Evolutionary conservation across 2,329 filamentous ascomycete species (phyloP), one percentile per base, ranked within the genome.

Genomic region (Botrytis deweyae): DNA sequence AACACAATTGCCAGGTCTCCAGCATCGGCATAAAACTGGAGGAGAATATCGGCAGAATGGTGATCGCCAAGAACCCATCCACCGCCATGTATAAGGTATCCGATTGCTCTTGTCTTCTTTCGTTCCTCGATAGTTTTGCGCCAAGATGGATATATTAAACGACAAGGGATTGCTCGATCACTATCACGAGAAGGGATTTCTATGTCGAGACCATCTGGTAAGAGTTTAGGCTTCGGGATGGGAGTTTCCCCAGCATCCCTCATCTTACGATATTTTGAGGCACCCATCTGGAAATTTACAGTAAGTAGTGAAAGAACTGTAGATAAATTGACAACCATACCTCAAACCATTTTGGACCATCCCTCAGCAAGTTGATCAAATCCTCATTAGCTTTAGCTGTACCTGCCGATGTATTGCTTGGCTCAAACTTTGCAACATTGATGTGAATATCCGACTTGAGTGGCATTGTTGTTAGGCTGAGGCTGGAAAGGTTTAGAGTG

Each of bases 41-140:
- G 81, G 49, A 84, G 82, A 1, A 80, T 74, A 77, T 83, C 81
- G 7, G 70, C 55, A 42, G 82, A 83, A 74, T 74, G 73, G 65
- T 79, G 77, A 72, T 80, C 78, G 10, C 78, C 76, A 16, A 78
- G 71, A 58, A 73, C 65, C 72, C 73, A 72, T 63, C 65, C 65
- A 14, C 85, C 84, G 5, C 87, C 88, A 78, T 90, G 88, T 64
- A 89, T 86, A 78, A 90, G 87, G 75, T 88, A 80, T 76, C 87
- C 84, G 2, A 88, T 81, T 0, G 85, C 86, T 72, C 82, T 80
- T 7, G 83, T 85, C 38, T 84, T 82, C n/a, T 83, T 82, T 1
- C 88, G 87, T 67, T 83, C 83, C 74, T 88, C 86, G 4, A 87
- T 82, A 10, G 67, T 77, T 62, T 73, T 76, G 36, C 77, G 76